phyloP scores from a whole-genome alignment of 2,329 filamentous ascomycete species.

The Clonostachys rhizophaga region DNA sequence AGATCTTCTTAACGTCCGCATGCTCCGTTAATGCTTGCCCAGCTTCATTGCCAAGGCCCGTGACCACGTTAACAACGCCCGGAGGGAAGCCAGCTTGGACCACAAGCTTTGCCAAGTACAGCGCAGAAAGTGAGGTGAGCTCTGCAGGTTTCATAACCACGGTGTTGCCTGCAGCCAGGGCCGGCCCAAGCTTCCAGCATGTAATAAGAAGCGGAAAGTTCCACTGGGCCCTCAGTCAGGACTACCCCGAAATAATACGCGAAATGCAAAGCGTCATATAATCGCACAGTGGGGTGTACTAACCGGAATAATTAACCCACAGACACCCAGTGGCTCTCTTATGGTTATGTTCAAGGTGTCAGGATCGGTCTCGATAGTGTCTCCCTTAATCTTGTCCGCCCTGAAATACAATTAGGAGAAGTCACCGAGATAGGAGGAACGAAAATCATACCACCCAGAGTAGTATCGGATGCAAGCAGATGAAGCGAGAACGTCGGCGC shows the following conservation, averaged over 20 bases:
- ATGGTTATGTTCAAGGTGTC: conserved; percentile 73
- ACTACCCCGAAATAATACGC: neutral
- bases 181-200: conserved; percentile 65
- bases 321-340: conserved; percentile 81
- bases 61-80: conserved; percentile 87
- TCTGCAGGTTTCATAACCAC: conserved; percentile 87
- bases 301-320: conserved; percentile 74
- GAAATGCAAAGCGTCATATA: conserved; percentile 35
- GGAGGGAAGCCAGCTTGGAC: conserved; percentile 83
- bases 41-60: conserved; percentile 71
- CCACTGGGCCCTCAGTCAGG: conserved; percentile 46
- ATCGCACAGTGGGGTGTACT: conserved; percentile 35
- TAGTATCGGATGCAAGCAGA: conserved; percentile 52
- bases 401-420: conserved; percentile 9
- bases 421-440: neutral
- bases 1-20: conserved; percentile 78
- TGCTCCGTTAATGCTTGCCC: conserved; percentile 70
- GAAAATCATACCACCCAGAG: conserved; percentile 45
- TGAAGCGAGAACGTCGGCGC: neutral
- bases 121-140: conserved; percentile 87
- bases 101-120: conserved; percentile 82
- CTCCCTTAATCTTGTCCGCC: conserved; percentile 23
- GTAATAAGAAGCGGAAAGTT: conserved; percentile 82
- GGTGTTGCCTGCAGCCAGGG: conserved; percentile 92
- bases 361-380: conserved; percentile 26